Evolutionary conservation across 2,329 filamentous ascomycete genomes (phyloP).

Genomic region (Pleurostoma richardsiae): DNA sequence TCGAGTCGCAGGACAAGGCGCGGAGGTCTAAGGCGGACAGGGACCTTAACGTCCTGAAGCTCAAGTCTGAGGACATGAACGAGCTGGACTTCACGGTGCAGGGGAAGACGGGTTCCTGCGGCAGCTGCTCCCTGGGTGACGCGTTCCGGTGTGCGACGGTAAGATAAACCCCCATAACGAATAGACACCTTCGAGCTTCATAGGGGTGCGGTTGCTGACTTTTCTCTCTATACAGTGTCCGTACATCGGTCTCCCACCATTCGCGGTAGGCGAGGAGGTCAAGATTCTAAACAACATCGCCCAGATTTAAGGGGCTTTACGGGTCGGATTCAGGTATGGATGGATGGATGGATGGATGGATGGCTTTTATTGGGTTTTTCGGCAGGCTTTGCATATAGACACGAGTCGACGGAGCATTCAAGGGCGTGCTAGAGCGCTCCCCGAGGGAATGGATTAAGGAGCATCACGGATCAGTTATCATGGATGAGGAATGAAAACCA

Average conservation of each 20-base stretch:
- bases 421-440: too few species aligned
- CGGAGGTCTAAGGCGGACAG: constrained; percentile 24
- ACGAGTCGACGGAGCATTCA: too few species aligned
- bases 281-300: constrained; percentile 79
- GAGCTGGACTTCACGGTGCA: constrained; percentile 98
- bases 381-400: too few species aligned
- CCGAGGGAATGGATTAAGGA: too few species aligned
- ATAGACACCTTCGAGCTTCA: too few species aligned
- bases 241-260: constrained; percentile 88
- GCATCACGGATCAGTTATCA: too few species aligned
- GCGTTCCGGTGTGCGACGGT: constrained; percentile 67
- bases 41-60: constrained; percentile 50
- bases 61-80: constrained; percentile 72
- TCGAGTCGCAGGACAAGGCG: constrained; percentile 74
- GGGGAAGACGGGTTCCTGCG: constrained; percentile 92
- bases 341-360: neutral
- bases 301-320: constrained; percentile 55
- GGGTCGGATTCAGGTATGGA: neutral
- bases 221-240: constrained; percentile 32
- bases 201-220: too few species aligned
- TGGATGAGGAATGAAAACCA: too few species aligned
- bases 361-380: too few species aligned
- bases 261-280: constrained; percentile 96
- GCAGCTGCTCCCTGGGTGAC: constrained; percentile 89
- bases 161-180: too few species aligned